Evolutionary conservation across 805 yeast species (phyloP).

Genomic region (Candida vaughaniae): DNA sequence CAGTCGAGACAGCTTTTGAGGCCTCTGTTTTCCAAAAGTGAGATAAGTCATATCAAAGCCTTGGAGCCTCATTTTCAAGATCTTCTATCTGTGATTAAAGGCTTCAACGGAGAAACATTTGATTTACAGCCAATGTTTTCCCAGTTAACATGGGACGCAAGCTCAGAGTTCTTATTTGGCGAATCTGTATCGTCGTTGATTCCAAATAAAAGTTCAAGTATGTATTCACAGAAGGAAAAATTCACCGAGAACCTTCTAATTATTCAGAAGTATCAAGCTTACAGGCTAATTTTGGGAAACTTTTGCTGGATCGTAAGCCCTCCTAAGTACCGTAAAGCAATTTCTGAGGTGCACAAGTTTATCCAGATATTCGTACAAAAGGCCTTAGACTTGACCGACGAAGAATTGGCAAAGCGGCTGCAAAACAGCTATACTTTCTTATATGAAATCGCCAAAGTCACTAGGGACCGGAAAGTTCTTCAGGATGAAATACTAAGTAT

Average conservation of each 20-base stretch:
- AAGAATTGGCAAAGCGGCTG: conserved; percentile 26
- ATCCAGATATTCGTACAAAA: conserved; percentile 28
- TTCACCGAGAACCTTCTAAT: conserved; percentile 28
- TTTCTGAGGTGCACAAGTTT: conserved; percentile 28
- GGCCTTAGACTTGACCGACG: conserved; percentile 25
- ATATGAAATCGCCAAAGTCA: conserved; percentile 37
- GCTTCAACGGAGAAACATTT: conserved; percentile 20
- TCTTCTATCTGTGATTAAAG: conserved; percentile 21
- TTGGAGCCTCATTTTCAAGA: conserved; percentile 31
- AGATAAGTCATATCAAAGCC: conserved; percentile 28
- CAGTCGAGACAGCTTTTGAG: conserved; percentile 34
- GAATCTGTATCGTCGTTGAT: conserved; percentile 26
- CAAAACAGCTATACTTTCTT: conserved; percentile 31
- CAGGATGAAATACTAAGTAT: conserved; percentile 39
- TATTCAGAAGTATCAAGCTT: conserved; percentile 30
- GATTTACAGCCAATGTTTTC: conserved; percentile 34
- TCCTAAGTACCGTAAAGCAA: conserved; percentile 30
- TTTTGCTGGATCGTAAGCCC: conserved; percentile 26
- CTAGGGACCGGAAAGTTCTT: conserved; percentile 32
- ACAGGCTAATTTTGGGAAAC: conserved; percentile 28
- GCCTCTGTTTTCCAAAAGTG: conserved; percentile 38
- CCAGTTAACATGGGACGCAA: conserved; percentile 36
- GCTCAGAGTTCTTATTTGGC: conserved; percentile 42
- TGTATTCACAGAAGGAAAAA: conserved; percentile 11
- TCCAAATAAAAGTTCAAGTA: conserved; percentile 19